Percentiles rank a stretch among this genome's conserved stretches.
These are phyloP conservation scores for Nicotiana sylvestris DNA, from an alignment of 257 asterid species.

Conservation along the genomic window DNA sequence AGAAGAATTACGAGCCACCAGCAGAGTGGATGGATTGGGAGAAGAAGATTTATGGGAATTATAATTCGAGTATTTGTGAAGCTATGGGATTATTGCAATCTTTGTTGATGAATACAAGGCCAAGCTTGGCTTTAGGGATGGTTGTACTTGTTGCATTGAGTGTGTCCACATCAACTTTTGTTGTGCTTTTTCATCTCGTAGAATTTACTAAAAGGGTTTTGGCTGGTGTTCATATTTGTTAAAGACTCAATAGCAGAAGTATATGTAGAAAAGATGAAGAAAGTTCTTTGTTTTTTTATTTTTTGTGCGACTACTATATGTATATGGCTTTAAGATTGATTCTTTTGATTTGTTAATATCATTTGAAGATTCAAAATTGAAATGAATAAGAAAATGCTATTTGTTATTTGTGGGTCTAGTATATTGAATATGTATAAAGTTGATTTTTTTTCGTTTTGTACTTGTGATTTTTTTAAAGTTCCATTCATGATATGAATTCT, in stretches of 20 bases:
- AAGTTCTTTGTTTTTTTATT: not conserved
- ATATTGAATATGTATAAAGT: too few species aligned
- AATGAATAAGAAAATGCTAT: too few species aligned
- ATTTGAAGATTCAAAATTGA: too few species aligned
- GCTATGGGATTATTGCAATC: slow-evolving; percentile 36
- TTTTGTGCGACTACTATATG: too few species aligned
- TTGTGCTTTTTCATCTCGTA: slow-evolving; percentile 7
- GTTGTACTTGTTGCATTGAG: slow-evolving; percentile 25
- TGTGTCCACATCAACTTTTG: slow-evolving; percentile 21
- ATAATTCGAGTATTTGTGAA: slow-evolving; percentile 31
- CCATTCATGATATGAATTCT: too few species aligned
- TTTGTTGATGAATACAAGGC: slow-evolving; percentile 35
- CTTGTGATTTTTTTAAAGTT: too few species aligned
- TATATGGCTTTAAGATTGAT: too few species aligned
- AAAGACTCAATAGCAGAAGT: not conserved
- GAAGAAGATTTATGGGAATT: slow-evolving; percentile 14
- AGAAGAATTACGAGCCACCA: slow-evolving; percentile 23
- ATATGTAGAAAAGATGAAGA: not conserved
- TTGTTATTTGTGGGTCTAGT: too few species aligned
- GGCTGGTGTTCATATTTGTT: not conserved
- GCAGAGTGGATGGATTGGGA: slow-evolving; percentile 25
- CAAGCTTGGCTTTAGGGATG: slow-evolving; percentile 32
- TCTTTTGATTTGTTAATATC: not conserved
- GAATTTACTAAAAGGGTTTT: slow-evolving; percentile 11
- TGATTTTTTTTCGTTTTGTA: too few species aligned